A percentile compares a stretch with the other conserved stretches of the same genome.
These are phyloP conservation scores for Ophiocordyceps camponoti-floridani DNA, from an alignment of 2,329 filamentous ascomycete genomes.

Conservation along the genomic window DNA sequence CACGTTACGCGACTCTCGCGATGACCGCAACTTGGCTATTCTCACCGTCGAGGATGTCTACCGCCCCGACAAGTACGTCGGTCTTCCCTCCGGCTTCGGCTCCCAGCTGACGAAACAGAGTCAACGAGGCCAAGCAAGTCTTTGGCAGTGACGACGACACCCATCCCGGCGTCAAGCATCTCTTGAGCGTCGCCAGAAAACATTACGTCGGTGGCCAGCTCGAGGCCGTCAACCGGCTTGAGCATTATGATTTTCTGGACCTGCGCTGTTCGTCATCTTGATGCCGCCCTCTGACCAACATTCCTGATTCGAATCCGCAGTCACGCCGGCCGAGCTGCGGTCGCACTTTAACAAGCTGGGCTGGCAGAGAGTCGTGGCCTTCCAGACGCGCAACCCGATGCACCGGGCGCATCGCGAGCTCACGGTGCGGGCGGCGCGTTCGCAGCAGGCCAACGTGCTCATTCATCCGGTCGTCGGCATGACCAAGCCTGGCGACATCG, in stretches of 20 bases:
- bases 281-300: neutral
- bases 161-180: slow-evolving; percentile 84
- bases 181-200: slow-evolving; percentile 63
- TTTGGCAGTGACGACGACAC: slow-evolving; percentile 82
- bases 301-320: slow-evolving; percentile 20
- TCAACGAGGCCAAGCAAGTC: slow-evolving; percentile 80
- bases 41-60: slow-evolving; percentile 93
- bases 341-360: slow-evolving; percentile 98
- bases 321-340: slow-evolving; percentile 86
- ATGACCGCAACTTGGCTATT: slow-evolving; percentile 91
- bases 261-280: slow-evolving; percentile 53
- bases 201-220: slow-evolving; percentile 94
- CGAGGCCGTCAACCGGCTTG: slow-evolving; percentile 82
- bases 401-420: slow-evolving; percentile 95
- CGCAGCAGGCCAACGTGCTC: slow-evolving; percentile 92
- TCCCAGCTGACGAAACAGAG: slow-evolving; percentile 26
- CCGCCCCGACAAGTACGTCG: slow-evolving; percentile 77
- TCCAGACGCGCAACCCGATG: slow-evolving; percentile 99
- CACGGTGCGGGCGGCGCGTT: slow-evolving; percentile 89
- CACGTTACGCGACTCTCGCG: slow-evolving; percentile 84
- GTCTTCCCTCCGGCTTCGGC: neutral
- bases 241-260: slow-evolving; percentile 98
- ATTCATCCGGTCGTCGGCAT: slow-evolving; percentile 97
- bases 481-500: slow-evolving; percentile 97
- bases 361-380: slow-evolving; percentile 93